Evolutionary conservation across 2,329 filamentous ascomycete genomes (phyloP), one percentile per base, ranked within the genome.

Genomic region (Massarina eburnea): DNA sequence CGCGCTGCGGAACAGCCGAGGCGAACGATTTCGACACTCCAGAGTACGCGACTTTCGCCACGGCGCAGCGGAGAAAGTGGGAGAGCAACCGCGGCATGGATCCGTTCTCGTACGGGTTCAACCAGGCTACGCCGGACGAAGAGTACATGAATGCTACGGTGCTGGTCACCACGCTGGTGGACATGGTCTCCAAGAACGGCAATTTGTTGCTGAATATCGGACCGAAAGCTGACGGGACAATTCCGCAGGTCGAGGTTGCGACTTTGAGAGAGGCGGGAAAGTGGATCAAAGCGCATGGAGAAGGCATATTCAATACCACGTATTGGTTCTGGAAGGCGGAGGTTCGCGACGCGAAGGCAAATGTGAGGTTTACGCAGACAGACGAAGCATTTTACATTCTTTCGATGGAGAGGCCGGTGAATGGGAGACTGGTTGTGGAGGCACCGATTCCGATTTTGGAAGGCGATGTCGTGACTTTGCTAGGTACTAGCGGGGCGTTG

Each of bases 21-120:
- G 35, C 21, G 12, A 38, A 38, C 14, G 80, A 84, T 65, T 84
- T 82, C 53, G 80, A 83, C 58, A 84, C 80, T 1, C 81, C 81
- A 0, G 81, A 84, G 59, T 84, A 83, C 57, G 67, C 71, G 21
- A 72, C 71, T 7, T 81, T 77, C 57, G 65, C 70, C 2, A 71
- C 74, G 3, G 73, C 76, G 8, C 78, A 81, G 59, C 59, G 69
- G 24, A 71, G 78, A 21, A 83, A 84, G 61, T 84, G 80, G 80
- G 81, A 84, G 64, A 76, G 68, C 32, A 84, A 77, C 62, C 72
- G 73, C 10, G 81, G 81, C 29, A 80, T 84, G 77, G 81, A 84
- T 53, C 80, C 81, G 0, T 83, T 73, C 55, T 75, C 71, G 50
- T 84, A 83, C 53, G 81, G 80, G 3, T 84, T 79, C 64, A 83